Conservation (phyloP, 257 asterid genomes). For the Schizonepeta tenuifolia region DNA sequence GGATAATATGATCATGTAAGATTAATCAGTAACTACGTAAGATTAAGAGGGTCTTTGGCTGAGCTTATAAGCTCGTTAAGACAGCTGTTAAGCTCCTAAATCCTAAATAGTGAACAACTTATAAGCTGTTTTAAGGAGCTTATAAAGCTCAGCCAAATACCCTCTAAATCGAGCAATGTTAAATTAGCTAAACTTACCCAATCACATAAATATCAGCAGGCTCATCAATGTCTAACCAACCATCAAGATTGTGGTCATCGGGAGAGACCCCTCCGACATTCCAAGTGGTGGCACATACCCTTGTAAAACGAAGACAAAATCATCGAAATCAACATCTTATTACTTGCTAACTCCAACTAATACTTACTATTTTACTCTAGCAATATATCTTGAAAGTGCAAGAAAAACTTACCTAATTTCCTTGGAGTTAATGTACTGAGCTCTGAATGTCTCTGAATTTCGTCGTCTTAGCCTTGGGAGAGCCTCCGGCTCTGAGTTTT, state of each 20-base stretch:
- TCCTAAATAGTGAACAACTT: too few relatives aligned
- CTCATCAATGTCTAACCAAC: slow-evolving; percentile 69
- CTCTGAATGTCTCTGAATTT: slow-evolving; percentile 86
- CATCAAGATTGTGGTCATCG: slow-evolving; percentile 74
- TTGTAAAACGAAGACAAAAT: slow-evolving; percentile 30
- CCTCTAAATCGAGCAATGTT: background rate
- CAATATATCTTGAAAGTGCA: slow-evolving; percentile 22
- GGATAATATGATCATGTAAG: background rate
- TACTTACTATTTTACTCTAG: background rate
- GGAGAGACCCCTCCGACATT: slow-evolving; percentile 82
- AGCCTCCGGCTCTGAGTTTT: slow-evolving; percentile 45
- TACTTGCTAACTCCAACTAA: slow-evolving; percentile 1
- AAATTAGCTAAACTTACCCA: slow-evolving; percentile 52
- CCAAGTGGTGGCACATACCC: slow-evolving; percentile 76
- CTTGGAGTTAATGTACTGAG: slow-evolving; percentile 75
- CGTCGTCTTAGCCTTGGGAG: slow-evolving; percentile 76
- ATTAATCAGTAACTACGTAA: background rate
- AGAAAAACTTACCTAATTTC: slow-evolving; percentile 66
- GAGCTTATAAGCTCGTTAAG: too few relatives aligned
- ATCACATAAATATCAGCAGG: slow-evolving; percentile 94
- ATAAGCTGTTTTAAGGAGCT: too few relatives aligned
- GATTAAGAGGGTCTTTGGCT: too few relatives aligned
- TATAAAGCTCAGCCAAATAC: too few relatives aligned
- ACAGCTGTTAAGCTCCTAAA: too few relatives aligned
- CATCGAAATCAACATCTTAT: background rate